Evolutionary conservation across 1,284 basidiomycete genomes (phyloP).

Genomic region (Pisolithus thermaeus): DNA sequence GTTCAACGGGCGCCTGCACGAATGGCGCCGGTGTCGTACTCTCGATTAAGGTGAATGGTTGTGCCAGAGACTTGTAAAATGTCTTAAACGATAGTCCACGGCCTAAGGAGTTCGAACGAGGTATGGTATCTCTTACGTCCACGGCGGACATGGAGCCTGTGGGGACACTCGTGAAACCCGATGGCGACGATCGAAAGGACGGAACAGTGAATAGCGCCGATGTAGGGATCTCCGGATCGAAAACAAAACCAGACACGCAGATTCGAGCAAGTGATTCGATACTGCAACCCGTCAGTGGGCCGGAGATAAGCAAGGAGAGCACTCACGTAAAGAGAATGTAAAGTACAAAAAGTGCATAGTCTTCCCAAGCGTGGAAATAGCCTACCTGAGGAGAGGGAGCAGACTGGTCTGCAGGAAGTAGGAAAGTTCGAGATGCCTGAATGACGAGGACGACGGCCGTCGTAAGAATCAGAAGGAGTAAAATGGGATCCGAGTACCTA

Average conservation of each 20-base stretch:
- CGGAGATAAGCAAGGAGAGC: not conserved
- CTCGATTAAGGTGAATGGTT: constrained; percentile 29
- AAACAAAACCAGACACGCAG: constrained; percentile 84
- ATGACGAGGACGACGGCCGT: constrained; percentile 82
- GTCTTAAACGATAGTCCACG: constrained; percentile 25
- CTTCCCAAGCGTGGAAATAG: constrained; percentile 88
- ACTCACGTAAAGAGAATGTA: constrained; percentile 88
- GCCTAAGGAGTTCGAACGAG: constrained; percentile 19
- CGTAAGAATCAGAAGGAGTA: constrained; percentile 79
- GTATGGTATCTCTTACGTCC: constrained; percentile 4
- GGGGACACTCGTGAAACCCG: constrained; percentile 25
- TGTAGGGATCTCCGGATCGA: constrained; percentile 78
- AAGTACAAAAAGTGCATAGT: constrained; percentile 76
- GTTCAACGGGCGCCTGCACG: constrained; percentile 2
- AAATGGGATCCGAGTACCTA: constrained; percentile 84
- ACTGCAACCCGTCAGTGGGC: constrained; percentile 32
- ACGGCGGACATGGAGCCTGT: constrained; percentile 8
- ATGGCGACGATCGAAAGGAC: constrained; percentile 25
- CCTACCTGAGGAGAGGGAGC: constrained; percentile 48
- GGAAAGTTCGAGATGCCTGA: constrained; percentile 61
- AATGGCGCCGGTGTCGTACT: constrained; percentile 10
- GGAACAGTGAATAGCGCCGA: constrained; percentile 48
- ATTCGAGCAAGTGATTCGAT: constrained; percentile 87
- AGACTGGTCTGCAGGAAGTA: constrained; percentile 40
- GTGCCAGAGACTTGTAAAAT: constrained; percentile 27